These are phyloP conservation scores for Geranium rotundifolium DNA, from an alignment of 345 rosid species.

Conservation along the genomic window DNA sequence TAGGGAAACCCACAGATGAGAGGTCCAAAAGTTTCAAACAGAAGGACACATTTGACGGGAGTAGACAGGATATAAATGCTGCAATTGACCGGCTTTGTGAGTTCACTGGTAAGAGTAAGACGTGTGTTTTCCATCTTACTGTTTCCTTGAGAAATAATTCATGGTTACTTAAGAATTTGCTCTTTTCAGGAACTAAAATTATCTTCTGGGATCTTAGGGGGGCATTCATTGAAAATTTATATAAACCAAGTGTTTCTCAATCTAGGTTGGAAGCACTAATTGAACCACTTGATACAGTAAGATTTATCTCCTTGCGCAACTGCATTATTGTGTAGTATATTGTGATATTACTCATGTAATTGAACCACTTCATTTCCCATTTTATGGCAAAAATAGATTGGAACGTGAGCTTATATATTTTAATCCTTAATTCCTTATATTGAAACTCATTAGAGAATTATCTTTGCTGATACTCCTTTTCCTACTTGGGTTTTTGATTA, in stretches of 20 bases:
- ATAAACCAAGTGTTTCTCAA: conserved; percentile 65
- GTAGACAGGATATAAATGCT: conserved; percentile 78
- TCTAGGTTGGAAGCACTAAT: conserved; percentile 70
- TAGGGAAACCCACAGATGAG: conserved; percentile 54
- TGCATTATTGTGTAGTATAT: background rate
- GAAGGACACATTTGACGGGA: conserved; percentile 78
- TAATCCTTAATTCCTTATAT: background rate
- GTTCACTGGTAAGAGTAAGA: conserved; percentile 49
- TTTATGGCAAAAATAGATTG: background rate
- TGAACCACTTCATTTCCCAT: background rate
- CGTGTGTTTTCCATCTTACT: conserved; percentile 1
- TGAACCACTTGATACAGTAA: conserved; percentile 74
- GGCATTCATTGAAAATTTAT: conserved; percentile 68
- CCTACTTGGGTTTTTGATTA: background rate
- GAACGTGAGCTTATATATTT: conserved; percentile 1
- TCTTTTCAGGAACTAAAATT: conserved; percentile 74
- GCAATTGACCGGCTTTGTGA: conserved; percentile 80
- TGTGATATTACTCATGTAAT: background rate
- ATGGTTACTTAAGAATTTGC: conserved; percentile 11
- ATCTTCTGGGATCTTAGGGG: conserved; percentile 87
- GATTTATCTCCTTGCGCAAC: conserved; percentile 10
- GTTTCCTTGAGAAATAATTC: conserved; percentile 5
- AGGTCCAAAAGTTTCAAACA: conserved; percentile 54
- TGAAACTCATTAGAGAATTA: background rate
- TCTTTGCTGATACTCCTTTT: background rate